Base-by-base conservation (phyloP, 208 protist species). In the Cochliopodium minus region DNA sequence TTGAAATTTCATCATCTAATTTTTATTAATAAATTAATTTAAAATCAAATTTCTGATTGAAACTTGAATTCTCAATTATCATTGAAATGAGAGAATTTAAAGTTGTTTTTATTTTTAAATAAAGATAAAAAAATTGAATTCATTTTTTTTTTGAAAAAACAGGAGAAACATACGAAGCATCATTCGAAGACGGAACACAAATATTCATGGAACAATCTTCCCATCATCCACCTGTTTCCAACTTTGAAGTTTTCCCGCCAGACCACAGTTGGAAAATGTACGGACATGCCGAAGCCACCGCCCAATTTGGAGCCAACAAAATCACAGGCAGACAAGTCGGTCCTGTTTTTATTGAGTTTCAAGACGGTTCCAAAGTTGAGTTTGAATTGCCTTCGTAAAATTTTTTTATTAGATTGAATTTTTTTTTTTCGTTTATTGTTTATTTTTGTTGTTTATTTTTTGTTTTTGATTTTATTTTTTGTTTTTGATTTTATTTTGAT, bases 381-480 rank as follows among this genome's bases (percentile, higher is more conserved):
- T 54, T 40, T 28, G 28, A 33, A 26, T 22, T 29, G 29, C 49
- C 49, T 57, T 40, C 32, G 55, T 56, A 45, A 47, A 72, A 15
- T 55, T 11, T 6, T 51, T 51, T 26, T 9, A 63, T 40, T 38
- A 48, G 51, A 29, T 54, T 15, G 25, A 17, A 50, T 39, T 46
- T 45, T 22, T 73, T 46, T n/a, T 1, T 4, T 20, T 57, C 48
- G 15, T 20, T 50, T 10, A 65, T 36, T 4, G 49, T 43, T 33
- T 47, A 49, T 5, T 49, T 28, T 29, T 48, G 40, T 52, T 76
- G 68, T 35, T 56, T 77, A 67, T 42, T 76, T 68, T 57, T 33
- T 70, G 43, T 29, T 66, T 51, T 22, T 61, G n/a, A 46, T 20
- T 32, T 52, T 52, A 17, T 52, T 20, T 52, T 52, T 20, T 13